phyloP scores from a whole-genome alignment of 2,329 filamentous ascomycete species.

The Septoria petroselini region DNA sequence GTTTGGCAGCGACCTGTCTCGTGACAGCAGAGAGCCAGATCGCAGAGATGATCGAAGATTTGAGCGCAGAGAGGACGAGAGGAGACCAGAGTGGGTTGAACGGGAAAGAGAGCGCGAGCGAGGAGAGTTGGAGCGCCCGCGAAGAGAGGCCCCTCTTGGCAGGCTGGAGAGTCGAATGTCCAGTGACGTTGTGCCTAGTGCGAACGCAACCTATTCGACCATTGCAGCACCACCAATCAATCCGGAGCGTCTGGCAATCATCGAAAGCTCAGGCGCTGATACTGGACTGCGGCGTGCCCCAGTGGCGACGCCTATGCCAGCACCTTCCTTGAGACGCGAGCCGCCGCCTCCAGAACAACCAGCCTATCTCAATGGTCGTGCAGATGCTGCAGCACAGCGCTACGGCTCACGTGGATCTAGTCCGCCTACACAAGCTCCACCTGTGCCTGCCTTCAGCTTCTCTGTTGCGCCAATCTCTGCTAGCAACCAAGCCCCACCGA shows the following conservation, averaged over 20 bases:
- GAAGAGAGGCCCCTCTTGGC: conserved; percentile 33
- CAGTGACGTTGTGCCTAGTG: conserved; percentile 28
- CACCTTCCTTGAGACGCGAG: conserved; percentile 35
- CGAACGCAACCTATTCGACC: conserved; percentile 20
- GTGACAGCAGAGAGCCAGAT: conserved; percentile 40
- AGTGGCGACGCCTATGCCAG: conserved; percentile 14
- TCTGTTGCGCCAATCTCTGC: conserved; percentile 34
- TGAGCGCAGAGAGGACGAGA: conserved; percentile 45
- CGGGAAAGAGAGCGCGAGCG: conserved; percentile 42
- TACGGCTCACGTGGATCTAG: conserved; percentile 49
- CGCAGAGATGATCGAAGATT: conserved; percentile 47
- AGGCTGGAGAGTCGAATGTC: conserved; percentile 33
- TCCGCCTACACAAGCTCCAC: conserved; percentile 53
- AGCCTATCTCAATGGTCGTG: conserved; percentile 46
- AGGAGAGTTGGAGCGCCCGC: conserved; percentile 38
- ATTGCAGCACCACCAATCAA: conserved; percentile 32
- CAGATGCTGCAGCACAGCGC: conserved; percentile 46
- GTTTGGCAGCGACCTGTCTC: conserved; percentile 50
- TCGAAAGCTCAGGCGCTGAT: conserved; percentile 35
- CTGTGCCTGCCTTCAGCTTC: conserved; percentile 53
- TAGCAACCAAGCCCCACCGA: conserved; percentile 23
- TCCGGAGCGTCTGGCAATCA: conserved; percentile 35
- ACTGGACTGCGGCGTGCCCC: conserved; percentile 30
- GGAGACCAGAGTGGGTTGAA: conserved; percentile 40
- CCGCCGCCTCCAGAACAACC: conserved; percentile 40